phyloP scores from a whole-genome alignment of 225 moss, liverwort and hornwort genomes.

The Antitrichia curtipendula region DNA sequence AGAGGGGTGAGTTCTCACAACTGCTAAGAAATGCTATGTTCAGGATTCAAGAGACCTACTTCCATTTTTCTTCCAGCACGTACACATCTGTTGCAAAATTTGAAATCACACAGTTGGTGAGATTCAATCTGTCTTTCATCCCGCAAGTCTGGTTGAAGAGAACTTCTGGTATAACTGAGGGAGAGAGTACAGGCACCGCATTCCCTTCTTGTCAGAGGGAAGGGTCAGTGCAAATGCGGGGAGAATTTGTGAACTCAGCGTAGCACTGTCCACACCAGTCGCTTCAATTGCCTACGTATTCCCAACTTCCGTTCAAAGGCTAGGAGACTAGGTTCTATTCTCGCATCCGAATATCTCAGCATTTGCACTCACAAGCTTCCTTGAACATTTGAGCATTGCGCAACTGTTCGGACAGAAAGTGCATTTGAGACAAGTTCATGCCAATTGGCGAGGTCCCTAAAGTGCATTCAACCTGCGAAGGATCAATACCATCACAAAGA shows the following conservation, averaged over 20 bases:
- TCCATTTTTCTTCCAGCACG: neutral
- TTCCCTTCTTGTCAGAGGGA: neutral
- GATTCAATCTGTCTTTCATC: neutral
- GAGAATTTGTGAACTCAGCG: neutral
- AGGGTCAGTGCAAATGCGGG: neutral
- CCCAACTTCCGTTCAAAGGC: neutral
- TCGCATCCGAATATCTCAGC: neutral
- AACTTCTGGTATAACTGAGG: no score
- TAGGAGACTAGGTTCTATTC: neutral
- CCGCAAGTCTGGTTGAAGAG: neutral
- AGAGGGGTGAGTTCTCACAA: neutral
- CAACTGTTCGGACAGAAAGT: neutral
- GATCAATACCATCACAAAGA: neutral
- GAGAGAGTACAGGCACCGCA: neutral
- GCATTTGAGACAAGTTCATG: neutral
- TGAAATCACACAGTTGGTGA: no score
- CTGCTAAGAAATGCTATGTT: neutral
- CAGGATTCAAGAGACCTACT: neutral
- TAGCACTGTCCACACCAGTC: neutral
- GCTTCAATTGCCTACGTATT: neutral
- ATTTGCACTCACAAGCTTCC: neutral
- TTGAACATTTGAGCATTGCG: neutral
- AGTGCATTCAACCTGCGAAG: neutral
- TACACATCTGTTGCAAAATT: neutral
- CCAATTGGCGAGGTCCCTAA: neutral